Evolutionary conservation across 768 basidiomycete genomes (phyloP).

Genomic region (Podaxis rugospora): DNA sequence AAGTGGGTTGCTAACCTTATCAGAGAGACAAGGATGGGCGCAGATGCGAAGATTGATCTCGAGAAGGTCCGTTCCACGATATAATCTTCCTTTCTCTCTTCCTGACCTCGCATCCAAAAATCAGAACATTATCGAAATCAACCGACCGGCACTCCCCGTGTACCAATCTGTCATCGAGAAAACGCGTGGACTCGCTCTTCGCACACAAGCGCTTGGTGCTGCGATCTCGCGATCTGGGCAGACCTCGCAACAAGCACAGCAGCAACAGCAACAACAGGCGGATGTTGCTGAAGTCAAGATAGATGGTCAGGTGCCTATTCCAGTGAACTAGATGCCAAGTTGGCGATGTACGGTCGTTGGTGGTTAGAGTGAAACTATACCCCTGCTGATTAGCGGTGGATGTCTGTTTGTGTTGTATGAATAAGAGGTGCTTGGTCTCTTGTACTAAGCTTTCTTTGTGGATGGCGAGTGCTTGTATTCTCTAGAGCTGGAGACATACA

Average conservation of each 20-base stretch:
- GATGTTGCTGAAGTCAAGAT: not conserved
- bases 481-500: too few species aligned
- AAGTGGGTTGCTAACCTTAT: slow-evolving; percentile 99
- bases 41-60: slow-evolving; percentile 96
- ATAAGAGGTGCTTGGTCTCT: not conserved
- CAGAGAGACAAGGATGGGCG: slow-evolving; percentile 93
- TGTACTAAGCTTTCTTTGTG: not conserved
- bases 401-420: not conserved
- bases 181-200: slow-evolving; percentile 85
- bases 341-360: not conserved
- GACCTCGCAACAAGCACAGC: slow-evolving; percentile 12
- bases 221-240: slow-evolving; percentile 45
- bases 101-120: not conserved
- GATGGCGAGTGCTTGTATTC: too few species aligned
- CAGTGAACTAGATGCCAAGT: not conserved
- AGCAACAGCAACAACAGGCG: slow-evolving; percentile 8
- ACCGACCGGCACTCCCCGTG: slow-evolving; percentile 82
- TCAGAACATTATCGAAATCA: slow-evolving; percentile 95
- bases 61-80: slow-evolving; percentile 64
- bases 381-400: not conserved
- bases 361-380: not conserved
- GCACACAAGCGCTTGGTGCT: slow-evolving; percentile 85
- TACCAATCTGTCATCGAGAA: slow-evolving; percentile 96
- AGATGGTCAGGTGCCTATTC: not conserved
- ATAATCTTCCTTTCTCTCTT: not conserved